Evolutionary conservation across 495 filamentous ascomycete species (phyloP), one percentile per base, ranked within the genome.

Genomic region (Aspergillus taichungensis): DNA sequence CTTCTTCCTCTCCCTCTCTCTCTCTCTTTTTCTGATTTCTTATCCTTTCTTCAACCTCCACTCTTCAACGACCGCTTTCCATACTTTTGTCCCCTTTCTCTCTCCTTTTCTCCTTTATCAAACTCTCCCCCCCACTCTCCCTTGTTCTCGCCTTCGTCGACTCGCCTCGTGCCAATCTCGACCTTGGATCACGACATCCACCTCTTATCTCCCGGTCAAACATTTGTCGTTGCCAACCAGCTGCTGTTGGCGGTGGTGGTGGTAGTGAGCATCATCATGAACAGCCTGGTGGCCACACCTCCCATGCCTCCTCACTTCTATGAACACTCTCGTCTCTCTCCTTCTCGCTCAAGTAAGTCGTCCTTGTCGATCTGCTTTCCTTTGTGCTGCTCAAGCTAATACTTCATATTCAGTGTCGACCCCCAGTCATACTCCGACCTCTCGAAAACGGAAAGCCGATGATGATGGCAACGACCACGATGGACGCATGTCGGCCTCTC

Each of bases 401-500:
- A 8, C 40, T 34, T 32, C 35, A 29, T 9, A 51, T 42, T 36
- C 47, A 82, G 79, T 76, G 69, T 77, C 77, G 51, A 64, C 72
- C 66, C 53, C 75, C 66, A 56, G 64, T 49, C 64, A 75, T 56
- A 63, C 67, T 57, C 65, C 64, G 58, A 70, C 49, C 59, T 76
- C 54, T 59, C 78, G 85, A 54, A 96, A 95, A 74, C 83, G 89
- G 67, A 94, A 94, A 71, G 87, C 85, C 47, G 85, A 87, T 49
- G 89, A 94, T 46, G 85, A 92, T 53, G 63, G 67, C 54, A 67
- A 67, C 51, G 78, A 78, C 54, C 58, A 73, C 37, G 80, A 83
- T 59, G 84, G 88, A 57, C 84, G 86, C 52, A 94, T 94, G 88
- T 90, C 85, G 30, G 78, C 86, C 34, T 94, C 88, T 34, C 88